These are phyloP conservation scores for Artemisia tridentata DNA, from an alignment of 129 eudicot genomes.

Conservation along the genomic window DNA sequence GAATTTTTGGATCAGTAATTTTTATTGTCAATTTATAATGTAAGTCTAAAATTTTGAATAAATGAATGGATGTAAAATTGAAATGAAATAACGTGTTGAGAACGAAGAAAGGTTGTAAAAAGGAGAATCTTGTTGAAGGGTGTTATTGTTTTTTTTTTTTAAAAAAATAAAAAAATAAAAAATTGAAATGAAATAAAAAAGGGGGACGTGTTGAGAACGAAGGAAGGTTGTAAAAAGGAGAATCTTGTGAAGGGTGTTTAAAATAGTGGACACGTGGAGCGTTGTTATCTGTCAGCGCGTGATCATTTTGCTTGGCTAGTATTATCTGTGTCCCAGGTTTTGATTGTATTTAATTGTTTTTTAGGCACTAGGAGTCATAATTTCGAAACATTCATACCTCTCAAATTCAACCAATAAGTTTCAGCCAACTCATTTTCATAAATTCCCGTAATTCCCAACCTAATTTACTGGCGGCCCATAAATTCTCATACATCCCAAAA, in stretches of 20 bases:
- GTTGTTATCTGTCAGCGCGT: constrained; percentile 36
- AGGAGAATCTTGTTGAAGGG: constrained; percentile 39
- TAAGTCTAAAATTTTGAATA: not conserved
- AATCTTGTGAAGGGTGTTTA: constrained; percentile 35
- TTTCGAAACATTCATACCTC: no score
- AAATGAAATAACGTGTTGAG: not conserved
- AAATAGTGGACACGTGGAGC: constrained; percentile 39
- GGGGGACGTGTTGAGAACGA: constrained; percentile 17
- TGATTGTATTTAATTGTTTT: no score
- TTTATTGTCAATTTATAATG: no score
- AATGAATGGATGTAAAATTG: not conserved
- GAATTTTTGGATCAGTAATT: no score
- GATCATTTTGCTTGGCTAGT: constrained; percentile 9
- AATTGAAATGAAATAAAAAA: not conserved
- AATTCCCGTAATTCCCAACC: no score
- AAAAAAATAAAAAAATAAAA: no score
- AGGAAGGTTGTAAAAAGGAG: constrained; percentile 18
- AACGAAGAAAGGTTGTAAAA: constrained; percentile 19
- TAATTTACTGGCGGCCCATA: no score
- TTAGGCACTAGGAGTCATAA: no score
- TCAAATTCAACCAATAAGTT: no score
- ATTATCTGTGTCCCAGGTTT: constrained; percentile 19
- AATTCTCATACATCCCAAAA: no score
- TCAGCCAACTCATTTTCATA: no score
- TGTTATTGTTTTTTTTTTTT: no score